Evolutionary conservation across 176 grass and related monocot genomes (phyloP).

Genomic region (Hordeum marinum): DNA sequence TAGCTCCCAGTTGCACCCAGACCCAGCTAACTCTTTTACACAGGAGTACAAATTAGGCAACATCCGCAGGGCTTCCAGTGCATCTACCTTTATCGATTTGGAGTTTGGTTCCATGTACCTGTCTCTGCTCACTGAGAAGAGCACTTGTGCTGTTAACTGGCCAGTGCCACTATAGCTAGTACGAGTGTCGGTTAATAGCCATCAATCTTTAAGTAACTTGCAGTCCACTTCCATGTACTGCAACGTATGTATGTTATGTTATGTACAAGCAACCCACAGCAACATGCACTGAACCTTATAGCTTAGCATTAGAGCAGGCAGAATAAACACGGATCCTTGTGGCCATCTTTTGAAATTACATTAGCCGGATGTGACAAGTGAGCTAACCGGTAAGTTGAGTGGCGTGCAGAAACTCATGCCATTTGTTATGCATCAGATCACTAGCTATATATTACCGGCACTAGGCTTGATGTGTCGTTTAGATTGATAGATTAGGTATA

Average conservation of each 20-base stretch:
- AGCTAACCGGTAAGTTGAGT: not conserved
- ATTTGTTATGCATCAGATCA: not conserved
- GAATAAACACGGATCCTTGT: not conserved
- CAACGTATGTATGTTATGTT: not conserved
- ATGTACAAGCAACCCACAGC: slow-evolving; percentile 1
- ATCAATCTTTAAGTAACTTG: slow-evolving; percentile 30
- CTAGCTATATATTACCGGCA: not conserved
- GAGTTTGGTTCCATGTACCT: slow-evolving; percentile 22
- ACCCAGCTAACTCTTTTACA: not conserved
- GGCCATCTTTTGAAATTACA: not conserved
- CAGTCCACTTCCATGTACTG: slow-evolving; percentile 11
- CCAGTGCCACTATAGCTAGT: not conserved
- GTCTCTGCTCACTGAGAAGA: not conserved
- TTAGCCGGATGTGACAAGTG: not conserved
- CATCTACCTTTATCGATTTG: not conserved
- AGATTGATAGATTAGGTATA: not conserved
- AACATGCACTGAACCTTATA: not conserved
- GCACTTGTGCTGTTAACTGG: not conserved
- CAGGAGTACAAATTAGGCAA: not conserved
- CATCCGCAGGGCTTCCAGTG: not conserved
- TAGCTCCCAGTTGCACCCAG: not conserved
- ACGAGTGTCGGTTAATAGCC: not conserved
- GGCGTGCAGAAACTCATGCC: not conserved
- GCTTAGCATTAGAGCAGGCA: not conserved
- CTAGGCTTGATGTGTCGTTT: not conserved